phyloP scores from a whole-genome alignment of 345 rosid species.

The Aquilaria malaccensis region DNA sequence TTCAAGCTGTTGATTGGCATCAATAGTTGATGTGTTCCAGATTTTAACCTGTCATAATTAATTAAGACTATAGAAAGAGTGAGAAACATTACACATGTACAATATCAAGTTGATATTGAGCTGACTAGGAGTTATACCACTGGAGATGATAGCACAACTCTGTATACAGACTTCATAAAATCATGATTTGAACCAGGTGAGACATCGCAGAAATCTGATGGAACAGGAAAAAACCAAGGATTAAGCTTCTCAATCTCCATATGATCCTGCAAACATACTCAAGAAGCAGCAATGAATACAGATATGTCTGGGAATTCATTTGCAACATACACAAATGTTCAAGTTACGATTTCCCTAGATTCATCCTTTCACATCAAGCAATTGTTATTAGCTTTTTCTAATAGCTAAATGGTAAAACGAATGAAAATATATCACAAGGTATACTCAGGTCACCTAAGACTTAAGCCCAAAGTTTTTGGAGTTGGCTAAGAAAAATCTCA shows the following conservation, averaged over 20 bases:
- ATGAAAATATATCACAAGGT: no score
- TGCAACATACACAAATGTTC: no score
- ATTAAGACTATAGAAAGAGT: background rate
- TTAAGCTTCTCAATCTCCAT: constrained; percentile 47
- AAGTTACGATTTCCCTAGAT: no score
- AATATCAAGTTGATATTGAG: constrained; percentile 5
- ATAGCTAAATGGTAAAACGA: no score
- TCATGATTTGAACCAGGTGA: constrained; percentile 81
- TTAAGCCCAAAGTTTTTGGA: no score
- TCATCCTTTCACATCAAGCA: no score
- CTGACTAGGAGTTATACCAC: constrained; percentile 50
- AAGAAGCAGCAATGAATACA: constrained; percentile 6
- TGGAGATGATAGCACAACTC: constrained; percentile 83
- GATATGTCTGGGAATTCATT: background rate
- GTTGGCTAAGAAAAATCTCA: no score
- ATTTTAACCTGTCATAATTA: no score
- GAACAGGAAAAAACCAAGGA: constrained; percentile 88
- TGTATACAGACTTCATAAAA: constrained; percentile 53
- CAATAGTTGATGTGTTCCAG: no score
- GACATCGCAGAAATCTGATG: constrained; percentile 46
- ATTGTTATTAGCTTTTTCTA: no score
- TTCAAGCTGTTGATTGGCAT: no score
- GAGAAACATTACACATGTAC: background rate
- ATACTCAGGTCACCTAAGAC: no score
- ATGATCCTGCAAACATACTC: constrained; percentile 30